Percentiles rank a stretch among this genome's conserved stretches.
phyloP scores from a whole-genome alignment of 805 yeast species.

The Starmerella bombi region DNA sequence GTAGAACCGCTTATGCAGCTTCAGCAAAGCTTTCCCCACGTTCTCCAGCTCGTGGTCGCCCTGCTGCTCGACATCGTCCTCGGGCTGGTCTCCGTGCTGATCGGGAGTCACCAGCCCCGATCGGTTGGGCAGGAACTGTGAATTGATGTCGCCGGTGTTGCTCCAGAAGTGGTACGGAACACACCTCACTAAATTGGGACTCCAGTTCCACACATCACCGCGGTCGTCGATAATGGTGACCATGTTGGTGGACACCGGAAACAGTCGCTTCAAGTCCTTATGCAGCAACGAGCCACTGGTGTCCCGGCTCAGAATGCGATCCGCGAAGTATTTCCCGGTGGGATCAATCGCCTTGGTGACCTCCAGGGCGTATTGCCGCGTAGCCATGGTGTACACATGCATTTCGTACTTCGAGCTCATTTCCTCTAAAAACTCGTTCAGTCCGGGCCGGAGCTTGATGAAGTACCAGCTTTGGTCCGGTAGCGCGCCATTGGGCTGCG shows the following conservation, averaged over 20 bases:
- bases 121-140: slow-evolving; percentile 78
- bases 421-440: slow-evolving; percentile 53
- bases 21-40: slow-evolving; percentile 46
- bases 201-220: slow-evolving; percentile 99
- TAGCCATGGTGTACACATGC: slow-evolving; percentile 97
- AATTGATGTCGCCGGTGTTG: slow-evolving; percentile 94
- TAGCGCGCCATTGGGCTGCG: slow-evolving; percentile 28
- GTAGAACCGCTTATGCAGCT: slow-evolving; percentile 59
- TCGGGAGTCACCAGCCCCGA: slow-evolving; percentile 25
- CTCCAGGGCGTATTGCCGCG: slow-evolving; percentile 79
- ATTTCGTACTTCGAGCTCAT: slow-evolving; percentile 62
- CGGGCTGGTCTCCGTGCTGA: slow-evolving; percentile 5
- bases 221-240: slow-evolving; percentile 93
- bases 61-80: slow-evolving; percentile 5
- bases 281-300: slow-evolving; percentile 89
- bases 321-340: slow-evolving; percentile 71
- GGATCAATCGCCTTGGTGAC: slow-evolving; percentile 91
- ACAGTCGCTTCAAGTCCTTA: slow-evolving; percentile 72
- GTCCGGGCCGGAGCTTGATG: slow-evolving; percentile 83
- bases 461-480: slow-evolving; percentile 57
- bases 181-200: slow-evolving; percentile 76
- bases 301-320: slow-evolving; percentile 80
- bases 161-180: slow-evolving; percentile 93
- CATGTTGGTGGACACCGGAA: slow-evolving; percentile 94
- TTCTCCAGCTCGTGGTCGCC: slow-evolving; percentile 58